Conservation (phyloP, 805 yeast genomes). For the Candida chilensis region DNA sequence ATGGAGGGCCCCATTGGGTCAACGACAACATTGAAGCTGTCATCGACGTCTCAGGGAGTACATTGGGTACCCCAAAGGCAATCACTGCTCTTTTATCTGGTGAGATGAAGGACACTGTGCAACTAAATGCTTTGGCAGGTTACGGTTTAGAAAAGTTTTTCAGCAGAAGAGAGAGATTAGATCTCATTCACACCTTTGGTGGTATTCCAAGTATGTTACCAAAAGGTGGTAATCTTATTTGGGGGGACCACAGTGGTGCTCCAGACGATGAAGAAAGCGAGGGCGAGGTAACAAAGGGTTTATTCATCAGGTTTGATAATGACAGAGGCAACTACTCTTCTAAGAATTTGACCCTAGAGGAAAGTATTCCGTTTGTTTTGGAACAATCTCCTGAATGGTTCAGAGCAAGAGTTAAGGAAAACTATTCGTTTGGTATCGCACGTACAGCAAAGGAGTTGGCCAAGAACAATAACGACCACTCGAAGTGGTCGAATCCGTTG, state of each 20-base stretch:
- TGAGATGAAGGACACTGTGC: constrained; percentile 97
- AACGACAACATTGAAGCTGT: constrained; percentile 73
- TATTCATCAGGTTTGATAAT: constrained; percentile 58
- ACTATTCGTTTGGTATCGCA: constrained; percentile 77
- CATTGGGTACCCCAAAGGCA: constrained; percentile 91
- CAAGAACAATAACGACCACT: constrained; percentile 58
- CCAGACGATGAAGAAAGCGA: constrained; percentile 56
- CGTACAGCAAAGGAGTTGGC: constrained; percentile 46
- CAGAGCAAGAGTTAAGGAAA: constrained; percentile 47
- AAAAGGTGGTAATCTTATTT: constrained; percentile 82
- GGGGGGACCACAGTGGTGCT: constrained; percentile 68
- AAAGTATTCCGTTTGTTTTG: constrained; percentile 58
- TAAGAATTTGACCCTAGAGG: constrained; percentile 53
- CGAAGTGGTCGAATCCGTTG: constrained; percentile 90
- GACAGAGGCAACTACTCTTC: constrained; percentile 30
- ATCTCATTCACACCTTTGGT: constrained; percentile 81
- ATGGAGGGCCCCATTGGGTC: constrained; percentile 89
- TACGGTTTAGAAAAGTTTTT: constrained; percentile 93
- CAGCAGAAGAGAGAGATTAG: constrained; percentile 80
- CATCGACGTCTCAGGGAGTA: constrained; percentile 85
- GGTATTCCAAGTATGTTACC: constrained; percentile 95
- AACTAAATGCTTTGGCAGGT: constrained; percentile 84
- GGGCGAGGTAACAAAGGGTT: constrained; percentile 48
- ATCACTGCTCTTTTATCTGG: constrained; percentile 90
- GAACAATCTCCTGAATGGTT: constrained; percentile 75